Conservation (phyloP, 2,329 filamentous ascomycete species). For the Clonostachys rhizophaga region DNA sequence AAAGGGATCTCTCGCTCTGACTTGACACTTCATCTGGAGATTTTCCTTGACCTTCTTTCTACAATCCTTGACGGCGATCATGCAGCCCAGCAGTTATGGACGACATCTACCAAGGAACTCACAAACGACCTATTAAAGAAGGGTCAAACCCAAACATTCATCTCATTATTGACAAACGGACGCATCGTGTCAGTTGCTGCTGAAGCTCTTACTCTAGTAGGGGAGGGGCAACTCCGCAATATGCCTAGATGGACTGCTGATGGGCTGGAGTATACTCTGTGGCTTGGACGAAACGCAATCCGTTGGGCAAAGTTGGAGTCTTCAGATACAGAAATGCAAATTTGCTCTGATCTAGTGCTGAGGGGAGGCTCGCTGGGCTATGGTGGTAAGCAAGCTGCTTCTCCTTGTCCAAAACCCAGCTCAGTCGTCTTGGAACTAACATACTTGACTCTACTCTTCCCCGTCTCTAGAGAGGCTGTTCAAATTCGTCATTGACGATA, state of each 20-base stretch:
- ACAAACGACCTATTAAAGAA: constrained; percentile 16
- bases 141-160: constrained; percentile 26
- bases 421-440: background rate
- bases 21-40: constrained; percentile 33
- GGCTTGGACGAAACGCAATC: constrained; percentile 65
- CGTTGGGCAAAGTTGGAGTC: constrained; percentile 27
- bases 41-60: constrained; percentile 37
- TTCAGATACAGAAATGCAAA: constrained; percentile 28
- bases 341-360: constrained; percentile 43
- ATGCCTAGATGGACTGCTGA: constrained; percentile 55
- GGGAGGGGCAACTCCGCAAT: constrained; percentile 17
- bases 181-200: constrained; percentile 44
- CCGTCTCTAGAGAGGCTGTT: constrained; percentile 31
- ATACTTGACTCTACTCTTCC: constrained; percentile 8
- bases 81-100: constrained; percentile 31
- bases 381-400: constrained; percentile 42
- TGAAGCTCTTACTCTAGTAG: constrained; percentile 48
- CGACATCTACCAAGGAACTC: constrained; percentile 14
- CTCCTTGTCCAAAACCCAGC: constrained; percentile 4
- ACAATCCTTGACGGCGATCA: constrained; percentile 30
- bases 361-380: constrained; percentile 70
- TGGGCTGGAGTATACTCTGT: constrained; percentile 60
- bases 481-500: constrained; percentile 22
- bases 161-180: constrained; percentile 41
- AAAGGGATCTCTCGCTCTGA: constrained; percentile 25